Percentiles rank a stretch among this genome's conserved stretches.
Evolutionary conservation across 441 rosid genomes (phyloP).

Genomic region (Capsella rubella): DNA sequence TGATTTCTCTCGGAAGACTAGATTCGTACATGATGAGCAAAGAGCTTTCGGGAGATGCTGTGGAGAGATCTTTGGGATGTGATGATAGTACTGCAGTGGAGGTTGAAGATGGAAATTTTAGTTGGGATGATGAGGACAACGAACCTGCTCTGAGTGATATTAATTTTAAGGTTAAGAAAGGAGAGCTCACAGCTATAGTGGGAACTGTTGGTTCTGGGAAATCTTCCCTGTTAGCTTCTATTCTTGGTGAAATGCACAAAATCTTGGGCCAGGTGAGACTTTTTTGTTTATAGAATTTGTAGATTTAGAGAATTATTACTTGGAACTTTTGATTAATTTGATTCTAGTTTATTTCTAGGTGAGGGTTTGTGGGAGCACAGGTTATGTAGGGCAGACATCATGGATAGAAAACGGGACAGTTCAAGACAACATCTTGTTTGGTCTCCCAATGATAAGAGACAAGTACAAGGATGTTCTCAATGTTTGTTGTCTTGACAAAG

Average conservation of each 20-base stretch:
- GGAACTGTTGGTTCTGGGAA: conserved; percentile 94
- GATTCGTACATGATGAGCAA: conserved; percentile 75
- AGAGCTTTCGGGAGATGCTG: conserved; percentile 62
- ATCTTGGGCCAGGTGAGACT: conserved; percentile 65
- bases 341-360: conserved; percentile 51
- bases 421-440: conserved; percentile 80
- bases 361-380: conserved; percentile 73
- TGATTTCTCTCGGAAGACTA: conserved; percentile 79
- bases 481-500: conserved; percentile 82
- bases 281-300: background rate
- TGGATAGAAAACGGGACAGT: conserved; percentile 93
- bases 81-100: conserved; percentile 63
- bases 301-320: background rate
- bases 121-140: conserved; percentile 77
- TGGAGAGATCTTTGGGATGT: conserved; percentile 63
- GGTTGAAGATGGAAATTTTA: conserved; percentile 65
- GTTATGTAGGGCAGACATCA: conserved; percentile 87
- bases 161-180: conserved; percentile 63
- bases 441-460: conserved; percentile 65
- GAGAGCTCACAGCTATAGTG: conserved; percentile 80
- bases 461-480: conserved; percentile 66
- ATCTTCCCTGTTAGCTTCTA: conserved; percentile 76
- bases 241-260: conserved; percentile 93
- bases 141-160: conserved; percentile 61
- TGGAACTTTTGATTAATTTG: background rate